These are phyloP conservation scores for Penicillium sclerotigenum DNA, from an alignment of 2,329 filamentous ascomycete genomes.

Conservation along the genomic window DNA sequence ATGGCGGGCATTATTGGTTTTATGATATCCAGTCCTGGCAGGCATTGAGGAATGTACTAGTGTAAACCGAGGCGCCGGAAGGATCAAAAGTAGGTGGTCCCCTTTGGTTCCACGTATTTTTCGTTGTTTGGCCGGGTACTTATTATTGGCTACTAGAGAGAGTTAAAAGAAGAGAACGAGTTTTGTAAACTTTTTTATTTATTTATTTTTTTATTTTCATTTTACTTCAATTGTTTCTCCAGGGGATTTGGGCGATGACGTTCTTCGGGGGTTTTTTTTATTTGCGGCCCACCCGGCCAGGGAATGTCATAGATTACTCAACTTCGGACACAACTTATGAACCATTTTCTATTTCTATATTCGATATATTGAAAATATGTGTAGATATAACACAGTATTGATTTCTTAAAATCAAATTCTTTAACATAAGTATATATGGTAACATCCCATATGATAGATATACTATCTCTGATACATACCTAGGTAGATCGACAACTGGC, in stretches of 20 bases:
- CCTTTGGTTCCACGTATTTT: slow-evolving; percentile 20
- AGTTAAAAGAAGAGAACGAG: background rate
- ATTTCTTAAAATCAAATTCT: background rate
- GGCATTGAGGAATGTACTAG: slow-evolving; percentile 26
- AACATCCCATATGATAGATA: background rate
- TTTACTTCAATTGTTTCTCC: background rate
- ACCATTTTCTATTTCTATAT: background rate
- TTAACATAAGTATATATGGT: background rate
- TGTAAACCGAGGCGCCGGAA: slow-evolving; percentile 14
- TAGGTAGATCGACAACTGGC: slow-evolving; percentile 10
- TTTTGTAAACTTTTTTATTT: background rate
- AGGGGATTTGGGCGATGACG: slow-evolving; percentile 5
- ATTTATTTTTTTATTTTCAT: background rate
- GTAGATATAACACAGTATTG: background rate
- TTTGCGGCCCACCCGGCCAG: background rate
- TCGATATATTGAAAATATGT: background rate
- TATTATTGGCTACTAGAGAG: too few species aligned
- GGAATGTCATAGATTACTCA: background rate
- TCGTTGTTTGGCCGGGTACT: background rate
- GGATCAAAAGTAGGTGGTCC: background rate
- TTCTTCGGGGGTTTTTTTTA: background rate
- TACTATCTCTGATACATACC: background rate
- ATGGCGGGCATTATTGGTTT: slow-evolving; percentile 35
- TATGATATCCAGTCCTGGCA: slow-evolving; percentile 22
- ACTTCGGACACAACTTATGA: background rate